These are phyloP conservation scores for Epichloe scottii DNA, from an alignment of 2,329 filamentous ascomycete species.

Conservation along the genomic window DNA sequence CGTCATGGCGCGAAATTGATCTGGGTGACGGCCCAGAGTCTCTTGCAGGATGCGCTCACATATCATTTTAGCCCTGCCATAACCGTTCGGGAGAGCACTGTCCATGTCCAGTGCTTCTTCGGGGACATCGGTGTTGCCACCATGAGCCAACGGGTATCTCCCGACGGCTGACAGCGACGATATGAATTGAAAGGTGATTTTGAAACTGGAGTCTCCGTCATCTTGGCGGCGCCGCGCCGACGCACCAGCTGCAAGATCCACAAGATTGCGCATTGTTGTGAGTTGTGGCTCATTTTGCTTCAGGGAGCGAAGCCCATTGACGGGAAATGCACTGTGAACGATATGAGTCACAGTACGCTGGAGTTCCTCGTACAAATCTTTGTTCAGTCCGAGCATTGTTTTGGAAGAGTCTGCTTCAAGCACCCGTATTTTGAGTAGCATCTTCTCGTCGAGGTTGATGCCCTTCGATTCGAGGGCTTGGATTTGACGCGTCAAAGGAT, in stretches of 20 bases:
- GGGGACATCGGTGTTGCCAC: slow-evolving; percentile 20
- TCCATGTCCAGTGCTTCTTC: slow-evolving; percentile 29
- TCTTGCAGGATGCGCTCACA: slow-evolving; percentile 36
- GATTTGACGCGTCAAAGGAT: not conserved
- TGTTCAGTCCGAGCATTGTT: not conserved
- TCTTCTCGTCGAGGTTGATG: not conserved
- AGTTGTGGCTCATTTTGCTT: slow-evolving; percentile 33
- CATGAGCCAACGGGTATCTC: slow-evolving; percentile 12
- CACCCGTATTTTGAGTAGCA: slow-evolving; percentile 1
- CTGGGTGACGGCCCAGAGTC: slow-evolving; percentile 29
- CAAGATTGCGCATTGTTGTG: slow-evolving; percentile 30
- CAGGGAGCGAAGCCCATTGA: slow-evolving; percentile 20
- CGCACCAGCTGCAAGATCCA: slow-evolving; percentile 29
- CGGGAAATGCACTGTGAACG: slow-evolving; percentile 39
- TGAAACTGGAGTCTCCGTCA: not conserved
- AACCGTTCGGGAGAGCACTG: slow-evolving; percentile 30
- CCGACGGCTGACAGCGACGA: slow-evolving; percentile 29
- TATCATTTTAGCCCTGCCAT: slow-evolving; percentile 36
- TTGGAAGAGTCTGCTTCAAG: slow-evolving; percentile 13
- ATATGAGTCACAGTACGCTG: slow-evolving; percentile 32
- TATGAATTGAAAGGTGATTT: slow-evolving; percentile 26
- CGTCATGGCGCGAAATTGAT: slow-evolving; percentile 28
- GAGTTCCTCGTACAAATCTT: slow-evolving; percentile 24
- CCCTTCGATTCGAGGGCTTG: slow-evolving; percentile 4
- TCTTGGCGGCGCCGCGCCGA: slow-evolving; percentile 7